Evolutionary conservation across 768 basidiomycete genomes (phyloP).

Genomic region (Russula lepida): DNA sequence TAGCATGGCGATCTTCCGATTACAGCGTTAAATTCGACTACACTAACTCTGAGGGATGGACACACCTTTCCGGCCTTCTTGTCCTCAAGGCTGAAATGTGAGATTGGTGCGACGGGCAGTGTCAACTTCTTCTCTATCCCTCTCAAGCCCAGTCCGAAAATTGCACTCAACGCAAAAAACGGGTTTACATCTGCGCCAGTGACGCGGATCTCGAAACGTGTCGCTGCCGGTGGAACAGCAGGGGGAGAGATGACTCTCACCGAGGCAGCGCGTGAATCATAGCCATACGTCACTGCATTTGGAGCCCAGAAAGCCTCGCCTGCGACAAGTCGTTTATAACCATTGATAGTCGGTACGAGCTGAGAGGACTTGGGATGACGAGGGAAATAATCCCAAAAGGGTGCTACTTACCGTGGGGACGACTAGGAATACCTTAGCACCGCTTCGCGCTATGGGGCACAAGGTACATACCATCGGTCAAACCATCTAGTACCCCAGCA

Average conservation of each 20-base stretch:
- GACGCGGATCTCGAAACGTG: slow-evolving; percentile 87
- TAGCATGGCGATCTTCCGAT: slow-evolving; percentile 55
- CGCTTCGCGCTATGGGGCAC: background rate
- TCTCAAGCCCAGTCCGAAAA: slow-evolving; percentile 79
- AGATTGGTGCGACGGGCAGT: slow-evolving; percentile 65
- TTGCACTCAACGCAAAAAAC: slow-evolving; percentile 79
- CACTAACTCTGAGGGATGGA: background rate
- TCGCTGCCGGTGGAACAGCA: slow-evolving; percentile 68
- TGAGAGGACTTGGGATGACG: slow-evolving; percentile 23
- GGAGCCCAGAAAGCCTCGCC: slow-evolving; percentile 95
- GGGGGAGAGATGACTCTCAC: slow-evolving; percentile 91
- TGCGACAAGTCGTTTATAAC: slow-evolving; percentile 93
- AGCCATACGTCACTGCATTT: slow-evolving; percentile 88
- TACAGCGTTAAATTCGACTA: background rate
- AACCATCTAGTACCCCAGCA: slow-evolving; percentile 84
- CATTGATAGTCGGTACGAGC: slow-evolving; percentile 88
- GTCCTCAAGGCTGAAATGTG: slow-evolving; percentile 46
- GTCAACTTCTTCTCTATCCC: slow-evolving; percentile 74
- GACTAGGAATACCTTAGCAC: slow-evolving; percentile 8
- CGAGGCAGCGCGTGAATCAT: slow-evolving; percentile 89
- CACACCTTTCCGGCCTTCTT: slow-evolving; percentile 47
- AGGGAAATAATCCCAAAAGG: background rate
- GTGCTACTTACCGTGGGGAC: slow-evolving; percentile 15
- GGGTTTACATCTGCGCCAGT: slow-evolving; percentile 98
- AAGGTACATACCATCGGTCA: slow-evolving; percentile 65